phyloP scores from a whole-genome alignment of 768 basidiomycete genomes.

The Lactifluus volemus region DNA sequence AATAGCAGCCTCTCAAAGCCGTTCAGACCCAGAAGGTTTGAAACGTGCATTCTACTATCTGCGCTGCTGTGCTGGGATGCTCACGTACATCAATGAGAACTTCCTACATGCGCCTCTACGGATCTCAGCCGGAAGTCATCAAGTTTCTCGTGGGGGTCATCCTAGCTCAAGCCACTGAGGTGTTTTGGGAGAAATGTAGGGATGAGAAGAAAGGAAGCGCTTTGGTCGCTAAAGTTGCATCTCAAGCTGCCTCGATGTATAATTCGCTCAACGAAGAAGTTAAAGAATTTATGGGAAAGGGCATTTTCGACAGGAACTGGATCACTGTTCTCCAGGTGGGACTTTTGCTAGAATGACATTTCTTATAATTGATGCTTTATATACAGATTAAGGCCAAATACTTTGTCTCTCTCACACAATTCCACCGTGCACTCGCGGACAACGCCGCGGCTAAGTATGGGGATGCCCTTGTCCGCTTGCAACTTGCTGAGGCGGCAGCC shows the following conservation, averaged over 20 bases:
- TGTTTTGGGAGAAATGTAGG: slow-evolving; percentile 92
- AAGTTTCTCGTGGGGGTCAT: slow-evolving; percentile 87
- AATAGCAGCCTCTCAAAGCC: slow-evolving; percentile 77
- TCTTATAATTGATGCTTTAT: background rate
- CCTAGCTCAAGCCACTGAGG: slow-evolving; percentile 89
- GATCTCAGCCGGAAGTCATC: slow-evolving; percentile 93
- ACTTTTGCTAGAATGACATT: background rate
- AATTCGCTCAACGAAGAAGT: slow-evolving; percentile 78
- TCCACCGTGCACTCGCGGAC: slow-evolving; percentile 78
- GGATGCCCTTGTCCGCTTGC: slow-evolving; percentile 73
- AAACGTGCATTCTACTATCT: slow-evolving; percentile 77
- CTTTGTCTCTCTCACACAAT: slow-evolving; percentile 79
- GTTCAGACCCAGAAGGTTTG: slow-evolving; percentile 42
- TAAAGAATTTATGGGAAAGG: slow-evolving; percentile 95
- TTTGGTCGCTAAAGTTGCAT: slow-evolving; percentile 75
- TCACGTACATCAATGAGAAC: slow-evolving; percentile 99
- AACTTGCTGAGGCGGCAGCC: slow-evolving; percentile 64
- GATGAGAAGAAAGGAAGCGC: slow-evolving; percentile 82
- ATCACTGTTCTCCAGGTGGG: slow-evolving; percentile 72
- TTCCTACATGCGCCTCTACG: slow-evolving; percentile 93
- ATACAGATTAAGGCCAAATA: slow-evolving; percentile 86
- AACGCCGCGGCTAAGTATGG: slow-evolving; percentile 71
- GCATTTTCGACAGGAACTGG: slow-evolving; percentile 94
- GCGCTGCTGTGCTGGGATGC: slow-evolving; percentile 86
- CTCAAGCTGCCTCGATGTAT: slow-evolving; percentile 79